Evolutionary conservation across 768 basidiomycete genomes (phyloP).

Genomic region (Cystobasidiopsis lactophilus): DNA sequence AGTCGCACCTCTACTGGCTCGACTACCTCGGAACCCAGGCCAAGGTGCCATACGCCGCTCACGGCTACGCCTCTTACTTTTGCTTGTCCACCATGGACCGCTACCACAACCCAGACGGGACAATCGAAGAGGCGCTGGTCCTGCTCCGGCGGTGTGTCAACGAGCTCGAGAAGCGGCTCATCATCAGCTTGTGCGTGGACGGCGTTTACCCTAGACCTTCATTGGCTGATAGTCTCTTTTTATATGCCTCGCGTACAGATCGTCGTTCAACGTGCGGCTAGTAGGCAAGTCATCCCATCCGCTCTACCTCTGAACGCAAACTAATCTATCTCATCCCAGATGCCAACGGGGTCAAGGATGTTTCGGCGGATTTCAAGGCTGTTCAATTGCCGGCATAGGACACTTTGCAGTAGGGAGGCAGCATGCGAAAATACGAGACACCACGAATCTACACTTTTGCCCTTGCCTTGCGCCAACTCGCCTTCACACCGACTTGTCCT

Average conservation of each 20-base stretch:
- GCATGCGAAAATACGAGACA: too few species aligned
- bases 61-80: conserved; percentile 89
- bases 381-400: too few species aligned
- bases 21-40: conserved; percentile 84
- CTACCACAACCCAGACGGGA: conserved; percentile 74
- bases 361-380: too few species aligned
- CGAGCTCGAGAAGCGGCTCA: conserved; percentile 63
- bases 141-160: conserved; percentile 65
- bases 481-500: too few species aligned
- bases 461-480: too few species aligned
- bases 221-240: not conserved
- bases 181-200: conserved; percentile 42
- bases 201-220: not conserved
- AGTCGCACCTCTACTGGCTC: conserved; percentile 75
- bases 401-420: too few species aligned
- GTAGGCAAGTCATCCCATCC: not conserved
- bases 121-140: conserved; percentile 63
- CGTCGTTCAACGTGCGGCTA: not conserved
- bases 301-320: not conserved
- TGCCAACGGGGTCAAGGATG: not conserved
- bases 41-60: conserved; percentile 75
- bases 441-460: too few species aligned
- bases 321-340: not conserved
- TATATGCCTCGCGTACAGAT: conserved; percentile 10
- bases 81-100: conserved; percentile 74